Evolutionary conservation across 2,329 filamentous ascomycete genomes (phyloP).

Genomic region (Penicillium sp.): DNA sequence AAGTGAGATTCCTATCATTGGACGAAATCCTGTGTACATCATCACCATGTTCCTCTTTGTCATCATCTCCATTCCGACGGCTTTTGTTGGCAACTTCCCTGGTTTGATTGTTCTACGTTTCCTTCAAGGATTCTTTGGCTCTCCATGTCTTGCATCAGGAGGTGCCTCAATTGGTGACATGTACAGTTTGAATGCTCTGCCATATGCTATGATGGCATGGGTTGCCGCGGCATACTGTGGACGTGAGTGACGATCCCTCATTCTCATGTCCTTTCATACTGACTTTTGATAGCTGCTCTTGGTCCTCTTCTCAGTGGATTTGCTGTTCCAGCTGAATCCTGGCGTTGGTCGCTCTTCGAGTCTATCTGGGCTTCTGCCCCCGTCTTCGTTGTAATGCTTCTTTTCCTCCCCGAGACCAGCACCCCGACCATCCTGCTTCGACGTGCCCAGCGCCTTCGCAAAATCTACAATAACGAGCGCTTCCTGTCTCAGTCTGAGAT

Average conservation of each 20-base stretch:
- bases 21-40: constrained; percentile 68
- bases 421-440: constrained; percentile 61
- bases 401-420: constrained; percentile 66
- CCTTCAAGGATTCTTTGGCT: constrained; percentile 66
- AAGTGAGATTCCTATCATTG: constrained; percentile 65
- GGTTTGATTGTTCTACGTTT: constrained; percentile 66
- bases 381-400: constrained; percentile 60
- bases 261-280: not conserved
- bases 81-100: constrained; percentile 62
- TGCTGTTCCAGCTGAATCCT: constrained; percentile 52
- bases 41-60: constrained; percentile 68
- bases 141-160: constrained; percentile 62
- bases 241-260: constrained; percentile 25
- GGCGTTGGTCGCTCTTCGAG: constrained; percentile 61
- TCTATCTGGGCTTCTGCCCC: constrained; percentile 63
- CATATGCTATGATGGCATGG: constrained; percentile 62
- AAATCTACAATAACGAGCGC: constrained; percentile 55
- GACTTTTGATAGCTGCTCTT: constrained; percentile 46
- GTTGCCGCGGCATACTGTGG: constrained; percentile 48
- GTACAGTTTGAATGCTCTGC: constrained; percentile 57
- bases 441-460: constrained; percentile 61
- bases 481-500: constrained; percentile 66
- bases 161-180: constrained; percentile 49
- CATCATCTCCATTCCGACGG: constrained; percentile 64
- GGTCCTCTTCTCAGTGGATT: constrained; percentile 65